A percentile compares a stretch with the other conserved stretches of the same genome.
phyloP scores from a whole-genome alignment of 108 stramenopile genomes.

The Conticribra guillardii region DNA sequence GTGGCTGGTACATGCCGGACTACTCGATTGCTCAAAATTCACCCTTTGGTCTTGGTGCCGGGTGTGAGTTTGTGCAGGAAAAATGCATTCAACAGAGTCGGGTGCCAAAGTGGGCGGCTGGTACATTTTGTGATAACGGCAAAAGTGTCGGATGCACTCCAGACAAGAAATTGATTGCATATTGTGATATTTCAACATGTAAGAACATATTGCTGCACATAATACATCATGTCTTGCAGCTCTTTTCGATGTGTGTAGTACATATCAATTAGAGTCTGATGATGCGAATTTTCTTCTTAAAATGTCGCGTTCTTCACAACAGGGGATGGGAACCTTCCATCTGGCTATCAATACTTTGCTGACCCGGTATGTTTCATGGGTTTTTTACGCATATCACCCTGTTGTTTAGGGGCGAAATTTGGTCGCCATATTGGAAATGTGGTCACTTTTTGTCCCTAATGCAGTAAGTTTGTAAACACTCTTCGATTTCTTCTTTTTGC shows the following conservation, averaged over 20 bases:
- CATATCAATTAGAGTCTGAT: no score
- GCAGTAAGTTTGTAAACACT: no score
- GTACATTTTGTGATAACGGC: conserved; percentile 34
- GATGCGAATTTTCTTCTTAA: no score
- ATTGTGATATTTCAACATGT: conserved; percentile 37
- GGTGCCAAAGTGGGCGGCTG: conserved; percentile 40
- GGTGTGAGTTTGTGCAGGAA: conserved; percentile 57
- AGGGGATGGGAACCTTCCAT: conserved; percentile 39
- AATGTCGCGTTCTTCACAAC: no score
- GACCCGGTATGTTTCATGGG: conserved; percentile 7
- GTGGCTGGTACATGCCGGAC: conserved; percentile 58
- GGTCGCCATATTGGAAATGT: not conserved
- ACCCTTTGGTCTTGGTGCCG: conserved; percentile 56
- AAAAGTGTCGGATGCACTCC: conserved; percentile 38
- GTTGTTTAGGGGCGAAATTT: not conserved
- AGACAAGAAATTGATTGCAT: conserved; percentile 38
- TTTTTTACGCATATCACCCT: not conserved
- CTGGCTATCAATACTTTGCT: conserved; percentile 44
- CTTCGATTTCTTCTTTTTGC: not conserved
- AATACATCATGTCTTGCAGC: no score
- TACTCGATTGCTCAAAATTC: conserved; percentile 44
- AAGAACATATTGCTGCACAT: not conserved
- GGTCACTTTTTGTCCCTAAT: not conserved
- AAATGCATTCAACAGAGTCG: conserved; percentile 49
- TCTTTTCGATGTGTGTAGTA: no score